These are phyloP conservation scores for Gastrodia elata DNA, from an alignment of 106 monocot species.

Conservation along the genomic window DNA sequence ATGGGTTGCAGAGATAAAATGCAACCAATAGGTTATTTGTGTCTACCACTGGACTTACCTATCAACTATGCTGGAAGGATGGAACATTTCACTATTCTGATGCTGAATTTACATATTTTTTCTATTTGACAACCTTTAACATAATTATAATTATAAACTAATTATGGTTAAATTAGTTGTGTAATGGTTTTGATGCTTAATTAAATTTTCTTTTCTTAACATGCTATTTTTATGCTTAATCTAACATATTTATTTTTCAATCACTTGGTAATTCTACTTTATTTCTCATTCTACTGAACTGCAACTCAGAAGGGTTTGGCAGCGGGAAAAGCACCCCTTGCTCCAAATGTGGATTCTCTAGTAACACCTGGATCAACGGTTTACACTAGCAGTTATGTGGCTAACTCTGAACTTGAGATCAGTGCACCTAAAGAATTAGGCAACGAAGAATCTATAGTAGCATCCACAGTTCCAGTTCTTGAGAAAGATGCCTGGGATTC, in stretches of 20 bases:
- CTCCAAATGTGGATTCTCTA: slow-evolving; percentile 34
- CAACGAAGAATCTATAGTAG: slow-evolving; percentile 13
- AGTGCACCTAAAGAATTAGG: slow-evolving; percentile 21
- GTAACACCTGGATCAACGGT: slow-evolving; percentile 67
- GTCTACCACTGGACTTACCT: background rate
- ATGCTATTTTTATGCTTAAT: background rate
- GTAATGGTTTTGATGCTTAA: background rate
- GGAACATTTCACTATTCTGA: background rate
- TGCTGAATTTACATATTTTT: background rate
- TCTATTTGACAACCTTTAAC: background rate
- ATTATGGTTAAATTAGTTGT: background rate
- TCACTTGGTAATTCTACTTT: background rate
- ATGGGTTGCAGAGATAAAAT: background rate
- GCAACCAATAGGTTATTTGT: background rate
- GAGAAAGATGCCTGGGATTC: slow-evolving; percentile 17
- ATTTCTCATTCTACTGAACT: slow-evolving; percentile 26
- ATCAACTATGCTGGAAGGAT: background rate
- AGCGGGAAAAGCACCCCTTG: slow-evolving; percentile 23
- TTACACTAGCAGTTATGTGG: slow-evolving; percentile 23
- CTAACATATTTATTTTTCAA: background rate
- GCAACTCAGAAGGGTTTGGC: slow-evolving; percentile 23
- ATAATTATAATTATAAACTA: background rate
- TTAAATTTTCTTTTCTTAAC: background rate
- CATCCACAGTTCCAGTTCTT: slow-evolving; percentile 17
- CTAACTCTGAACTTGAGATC: slow-evolving; percentile 22